A percentile compares a stretch with the other conserved stretches of the same genome.
Conservation (phyloP, 164 flowering plant genomes). For the Vitis rotundifolia region DNA sequence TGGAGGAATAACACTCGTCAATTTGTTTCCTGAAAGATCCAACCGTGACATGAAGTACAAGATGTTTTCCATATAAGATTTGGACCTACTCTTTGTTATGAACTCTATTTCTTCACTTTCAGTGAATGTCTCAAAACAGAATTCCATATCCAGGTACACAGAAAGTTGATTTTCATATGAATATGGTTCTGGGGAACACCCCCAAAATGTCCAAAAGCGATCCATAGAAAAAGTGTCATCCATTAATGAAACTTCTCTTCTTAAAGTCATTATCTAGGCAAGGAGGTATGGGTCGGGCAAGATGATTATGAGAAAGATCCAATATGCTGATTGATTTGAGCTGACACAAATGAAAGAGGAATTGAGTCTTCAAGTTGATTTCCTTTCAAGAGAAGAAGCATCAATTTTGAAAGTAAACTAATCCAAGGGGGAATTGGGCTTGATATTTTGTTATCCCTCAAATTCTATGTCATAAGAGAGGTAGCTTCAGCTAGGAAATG, state of each 20-base stretch:
- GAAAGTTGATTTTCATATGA: too few relatives aligned
- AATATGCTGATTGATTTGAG: too few relatives aligned
- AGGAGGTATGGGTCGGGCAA: slow-evolving; percentile 18
- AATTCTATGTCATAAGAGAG: slow-evolving; percentile 3
- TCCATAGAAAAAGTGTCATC: background rate
- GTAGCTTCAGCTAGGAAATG: background rate
- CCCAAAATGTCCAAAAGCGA: background rate
- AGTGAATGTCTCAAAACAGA: background rate
- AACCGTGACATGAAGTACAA: background rate
- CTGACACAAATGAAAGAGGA: background rate
- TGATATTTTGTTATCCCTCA: slow-evolving; percentile 1
- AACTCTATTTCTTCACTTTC: background rate
- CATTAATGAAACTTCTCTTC: background rate
- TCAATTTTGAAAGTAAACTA: background rate
- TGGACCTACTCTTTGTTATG: background rate
- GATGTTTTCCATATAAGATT: slow-evolving; percentile 7
- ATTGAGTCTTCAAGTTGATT: background rate
- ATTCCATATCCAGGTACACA: too few relatives aligned
- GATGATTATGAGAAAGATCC: background rate
- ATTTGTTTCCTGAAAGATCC: slow-evolving; percentile 22
- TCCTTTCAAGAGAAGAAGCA: background rate
- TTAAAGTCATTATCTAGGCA: slow-evolving; percentile 7
- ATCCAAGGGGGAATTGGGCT: background rate
- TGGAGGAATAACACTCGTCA: slow-evolving; percentile 19
- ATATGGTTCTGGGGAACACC: too few relatives aligned